Evolutionary conservation across 305 asterid species (phyloP).

Genomic region (Fraxinus greggii): DNA sequence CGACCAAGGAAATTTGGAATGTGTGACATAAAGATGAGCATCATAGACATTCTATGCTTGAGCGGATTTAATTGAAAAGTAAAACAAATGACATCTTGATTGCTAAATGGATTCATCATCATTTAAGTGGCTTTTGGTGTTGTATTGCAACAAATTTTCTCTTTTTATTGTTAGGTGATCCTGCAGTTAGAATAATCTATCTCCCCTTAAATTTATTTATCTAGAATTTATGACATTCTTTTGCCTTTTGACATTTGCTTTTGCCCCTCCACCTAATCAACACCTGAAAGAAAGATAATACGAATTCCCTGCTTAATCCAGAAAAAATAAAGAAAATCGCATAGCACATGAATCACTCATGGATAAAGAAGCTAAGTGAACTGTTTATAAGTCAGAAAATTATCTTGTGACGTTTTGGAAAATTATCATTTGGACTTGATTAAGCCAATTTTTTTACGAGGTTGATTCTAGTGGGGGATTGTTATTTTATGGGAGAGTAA

Average conservation of each 20-base stretch:
- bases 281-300: neutral
- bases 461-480: neutral
- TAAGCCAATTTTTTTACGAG: neutral
- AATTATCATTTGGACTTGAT: neutral
- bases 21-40: neutral
- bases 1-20: neutral
- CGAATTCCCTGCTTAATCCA: neutral
- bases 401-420: neutral
- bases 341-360: neutral
- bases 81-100: neutral
- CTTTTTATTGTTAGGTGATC: neutral
- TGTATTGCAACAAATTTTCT: neutral
- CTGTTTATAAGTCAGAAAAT: neutral
- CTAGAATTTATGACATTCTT: neutral
- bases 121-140: neutral
- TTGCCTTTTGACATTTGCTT: neutral
- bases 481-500: neutral
- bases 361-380: neutral
- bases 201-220: neutral
- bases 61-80: neutral
- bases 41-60: neutral
- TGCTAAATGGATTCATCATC: neutral
- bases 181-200: neutral
- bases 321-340: neutral
- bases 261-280: neutral